Percentiles rank a stretch among this genome's conserved stretches.
These are phyloP conservation scores for Exophiala sp. DNA, from an alignment of 2,329 filamentous ascomycete genomes.

Conservation along the genomic window DNA sequence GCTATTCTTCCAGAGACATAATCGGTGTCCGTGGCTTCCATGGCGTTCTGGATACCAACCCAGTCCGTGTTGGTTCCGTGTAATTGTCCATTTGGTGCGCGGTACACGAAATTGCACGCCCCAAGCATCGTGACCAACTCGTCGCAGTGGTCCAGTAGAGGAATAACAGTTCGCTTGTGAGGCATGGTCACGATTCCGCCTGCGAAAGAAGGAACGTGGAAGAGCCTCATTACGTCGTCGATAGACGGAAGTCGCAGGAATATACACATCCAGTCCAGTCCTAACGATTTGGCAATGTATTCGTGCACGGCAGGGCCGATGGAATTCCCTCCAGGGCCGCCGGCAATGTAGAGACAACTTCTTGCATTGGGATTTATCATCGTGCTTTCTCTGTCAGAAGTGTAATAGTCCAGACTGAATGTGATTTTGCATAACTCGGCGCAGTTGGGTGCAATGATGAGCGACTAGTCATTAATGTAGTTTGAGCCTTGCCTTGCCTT, in stretches of 20 bases:
- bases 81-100: conserved; percentile 25
- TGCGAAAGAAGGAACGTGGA: conserved; percentile 30
- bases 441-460: too few relatives aligned
- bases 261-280: conserved; percentile 34
- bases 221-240: conserved; percentile 32
- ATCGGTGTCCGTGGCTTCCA: conserved; percentile 12
- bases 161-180: conserved; percentile 39
- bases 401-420: too few relatives aligned
- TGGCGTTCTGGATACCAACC: conserved; percentile 40
- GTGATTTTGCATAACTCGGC: too few relatives aligned
- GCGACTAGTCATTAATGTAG: too few relatives aligned
- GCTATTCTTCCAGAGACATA: conserved; percentile 44
- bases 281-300: conserved; percentile 36
- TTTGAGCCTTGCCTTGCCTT: too few relatives aligned
- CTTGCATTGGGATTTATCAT: too few relatives aligned
- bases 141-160: conserved; percentile 36
- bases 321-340: conserved; percentile 31
- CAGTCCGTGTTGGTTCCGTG: conserved; percentile 45
- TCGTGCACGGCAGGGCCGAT: conserved; percentile 42
- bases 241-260: conserved; percentile 34
- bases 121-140: conserved; percentile 34
- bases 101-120: conserved; percentile 5
- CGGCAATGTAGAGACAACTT: conserved; percentile 1
- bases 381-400: too few relatives aligned
- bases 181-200: conserved; percentile 43